These are phyloP conservation scores for Cyberlindnera veronae DNA, from an alignment of 805 yeast species.

Conservation along the genomic window DNA sequence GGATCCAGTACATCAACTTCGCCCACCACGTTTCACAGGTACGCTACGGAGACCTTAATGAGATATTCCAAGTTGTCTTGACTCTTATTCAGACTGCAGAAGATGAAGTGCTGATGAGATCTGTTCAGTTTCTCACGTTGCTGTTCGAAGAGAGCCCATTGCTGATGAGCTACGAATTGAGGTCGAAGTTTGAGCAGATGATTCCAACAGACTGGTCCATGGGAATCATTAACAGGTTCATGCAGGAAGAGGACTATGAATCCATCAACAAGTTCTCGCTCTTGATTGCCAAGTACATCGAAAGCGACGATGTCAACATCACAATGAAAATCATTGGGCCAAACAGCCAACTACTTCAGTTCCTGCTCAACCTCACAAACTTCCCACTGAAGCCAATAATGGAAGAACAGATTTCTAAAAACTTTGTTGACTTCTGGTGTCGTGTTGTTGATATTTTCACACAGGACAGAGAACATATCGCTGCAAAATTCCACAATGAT, in stretches of 20 bases:
- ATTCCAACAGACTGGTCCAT: conserved; percentile 47
- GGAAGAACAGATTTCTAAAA: conserved; percentile 55
- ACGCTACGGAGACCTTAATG: conserved; percentile 24
- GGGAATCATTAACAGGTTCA: conserved; percentile 33
- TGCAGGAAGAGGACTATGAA: conserved; percentile 33
- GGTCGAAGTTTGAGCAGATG: conserved; percentile 21
- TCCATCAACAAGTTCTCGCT: conserved; percentile 41
- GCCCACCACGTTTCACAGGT: conserved; percentile 29
- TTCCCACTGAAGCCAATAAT: conserved; percentile 53
- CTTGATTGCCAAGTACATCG: conserved; percentile 44
- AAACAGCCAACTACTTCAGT: conserved; percentile 40
- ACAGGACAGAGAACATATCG: conserved; percentile 43
- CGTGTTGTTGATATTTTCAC: conserved; percentile 55
- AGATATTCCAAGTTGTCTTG: conserved; percentile 17
- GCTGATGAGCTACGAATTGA: conserved; percentile 20
- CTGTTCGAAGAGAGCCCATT: conserved; percentile 29
- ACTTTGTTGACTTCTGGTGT: conserved; percentile 66
- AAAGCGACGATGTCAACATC: conserved; percentile 42
- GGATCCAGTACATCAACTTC: conserved; percentile 37
- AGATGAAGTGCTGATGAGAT: conserved; percentile 10
- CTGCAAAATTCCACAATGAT: conserved; percentile 32
- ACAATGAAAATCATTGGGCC: conserved; percentile 32
- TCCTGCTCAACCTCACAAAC: conserved; percentile 50
- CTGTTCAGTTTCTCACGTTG: conserved; percentile 19
- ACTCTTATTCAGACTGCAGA: conserved; percentile 12